phyloP scores from a whole-genome alignment of 352 stramenopile genomes.

The Phytopythium helicoides region DNA sequence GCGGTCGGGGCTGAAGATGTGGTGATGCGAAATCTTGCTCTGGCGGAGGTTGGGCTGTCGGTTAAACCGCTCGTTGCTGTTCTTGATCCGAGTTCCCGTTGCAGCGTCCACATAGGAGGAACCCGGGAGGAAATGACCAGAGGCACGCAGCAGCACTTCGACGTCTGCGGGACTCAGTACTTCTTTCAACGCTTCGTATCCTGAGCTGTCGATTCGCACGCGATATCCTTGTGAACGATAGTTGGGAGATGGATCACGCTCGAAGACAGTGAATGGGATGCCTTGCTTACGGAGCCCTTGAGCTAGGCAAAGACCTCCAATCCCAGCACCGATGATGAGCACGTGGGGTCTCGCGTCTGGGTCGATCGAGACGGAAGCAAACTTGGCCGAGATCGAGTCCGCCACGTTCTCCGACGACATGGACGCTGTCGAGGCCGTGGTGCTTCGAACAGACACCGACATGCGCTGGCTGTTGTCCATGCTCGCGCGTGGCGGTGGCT shows the following conservation, averaged over 20 bases:
- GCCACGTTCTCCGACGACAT: background rate
- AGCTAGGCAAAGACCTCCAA: conserved; percentile 57
- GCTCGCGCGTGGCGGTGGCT: conserved; percentile 1
- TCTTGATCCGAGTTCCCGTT: conserved; percentile 10
- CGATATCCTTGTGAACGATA: conserved; percentile 63
- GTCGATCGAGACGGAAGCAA: background rate
- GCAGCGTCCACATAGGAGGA: conserved; percentile 52
- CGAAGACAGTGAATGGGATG: conserved; percentile 69
- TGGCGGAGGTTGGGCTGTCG: conserved; percentile 2
- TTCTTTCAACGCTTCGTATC: conserved; percentile 56
- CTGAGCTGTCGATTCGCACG: conserved; percentile 52
- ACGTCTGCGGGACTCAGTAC: conserved; percentile 44
- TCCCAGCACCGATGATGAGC: conserved; percentile 49
- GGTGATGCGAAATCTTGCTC: conserved; percentile 19
- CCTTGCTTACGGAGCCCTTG: conserved; percentile 56
- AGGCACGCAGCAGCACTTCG: conserved; percentile 55
- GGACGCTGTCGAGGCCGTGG: background rate
- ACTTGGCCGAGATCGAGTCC: conserved; percentile 1
- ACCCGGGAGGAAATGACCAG: conserved; percentile 45
- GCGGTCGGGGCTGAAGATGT: conserved; percentile 49
- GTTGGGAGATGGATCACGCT: conserved; percentile 58
- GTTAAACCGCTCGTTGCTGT: conserved; percentile 15
- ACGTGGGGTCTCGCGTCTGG: conserved; percentile 27
- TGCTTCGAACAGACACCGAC: background rate
- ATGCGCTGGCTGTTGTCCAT: background rate